A percentile compares a stretch with the other conserved stretches of the same genome.
Evolutionary conservation across 805 yeast species (phyloP).

Genomic region (Ogataea corticis): DNA sequence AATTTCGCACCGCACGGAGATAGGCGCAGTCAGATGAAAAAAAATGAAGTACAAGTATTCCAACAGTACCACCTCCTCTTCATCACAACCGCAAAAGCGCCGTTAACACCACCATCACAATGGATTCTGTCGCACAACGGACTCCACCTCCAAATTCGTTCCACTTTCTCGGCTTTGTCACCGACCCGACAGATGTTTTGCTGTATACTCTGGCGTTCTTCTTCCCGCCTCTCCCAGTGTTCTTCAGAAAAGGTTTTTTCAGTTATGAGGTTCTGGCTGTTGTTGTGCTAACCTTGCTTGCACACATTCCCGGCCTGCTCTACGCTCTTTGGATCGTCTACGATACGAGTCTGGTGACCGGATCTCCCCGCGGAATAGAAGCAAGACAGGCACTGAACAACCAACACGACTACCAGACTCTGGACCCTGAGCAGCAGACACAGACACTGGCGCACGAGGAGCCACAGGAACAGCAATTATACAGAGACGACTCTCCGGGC

Average conservation of each 20-base stretch:
- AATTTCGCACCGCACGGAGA: neutral
- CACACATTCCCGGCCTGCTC: slow-evolving; percentile 51
- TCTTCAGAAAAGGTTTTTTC: slow-evolving; percentile 62
- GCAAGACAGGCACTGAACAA: slow-evolving; percentile 11
- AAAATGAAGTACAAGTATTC: neutral
- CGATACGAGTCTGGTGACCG: slow-evolving; percentile 29
- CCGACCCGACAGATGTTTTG: slow-evolving; percentile 47
- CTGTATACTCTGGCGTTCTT: slow-evolving; percentile 61
- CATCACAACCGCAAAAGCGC: no score
- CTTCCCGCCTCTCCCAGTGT: slow-evolving; percentile 75
- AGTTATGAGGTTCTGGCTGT: slow-evolving; percentile 50
- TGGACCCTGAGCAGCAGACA: slow-evolving; percentile 9
- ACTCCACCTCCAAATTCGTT: slow-evolving; percentile 20
- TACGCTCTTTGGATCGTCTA: slow-evolving; percentile 50
- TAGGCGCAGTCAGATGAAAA: neutral
- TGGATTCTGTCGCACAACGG: neutral
- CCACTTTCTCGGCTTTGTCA: slow-evolving; percentile 14
- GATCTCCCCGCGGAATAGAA: slow-evolving; percentile 21
- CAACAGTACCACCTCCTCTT: no score
- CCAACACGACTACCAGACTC: slow-evolving; percentile 7
- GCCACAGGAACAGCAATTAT: neutral
- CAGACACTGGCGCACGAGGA: slow-evolving; percentile 1
- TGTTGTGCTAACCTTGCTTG: slow-evolving; percentile 44
- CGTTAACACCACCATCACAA: neutral
- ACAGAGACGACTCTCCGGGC: neutral